Percentiles rank a stretch among this genome's conserved stretches.
Conservation (phyloP, 345 rosid genomes). For the Eutrema japonicum region DNA sequence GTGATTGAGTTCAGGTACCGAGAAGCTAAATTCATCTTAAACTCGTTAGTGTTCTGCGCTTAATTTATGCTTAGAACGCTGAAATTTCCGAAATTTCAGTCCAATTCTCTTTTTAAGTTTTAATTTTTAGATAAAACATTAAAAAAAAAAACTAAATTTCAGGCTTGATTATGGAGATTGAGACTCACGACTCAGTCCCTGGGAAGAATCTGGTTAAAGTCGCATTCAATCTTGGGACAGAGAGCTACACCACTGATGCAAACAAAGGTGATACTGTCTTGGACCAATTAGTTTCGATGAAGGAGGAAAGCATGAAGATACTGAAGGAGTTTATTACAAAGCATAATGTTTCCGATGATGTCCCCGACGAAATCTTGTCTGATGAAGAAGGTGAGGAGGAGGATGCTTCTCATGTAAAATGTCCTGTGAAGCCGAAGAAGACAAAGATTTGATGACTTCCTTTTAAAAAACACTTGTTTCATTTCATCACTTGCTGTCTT, state of each 20-base stretch:
- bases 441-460: constrained; percentile 47
- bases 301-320: constrained; percentile 74
- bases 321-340: constrained; percentile 84
- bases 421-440: constrained; percentile 61
- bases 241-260: constrained; percentile 52
- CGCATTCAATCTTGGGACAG: constrained; percentile 66
- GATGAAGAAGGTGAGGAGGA: constrained; percentile 60
- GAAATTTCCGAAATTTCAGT: not conserved
- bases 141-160: not conserved
- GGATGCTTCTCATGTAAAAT: constrained; percentile 45
- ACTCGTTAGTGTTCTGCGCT: not conserved
- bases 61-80: not conserved
- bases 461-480: not conserved
- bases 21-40: not conserved
- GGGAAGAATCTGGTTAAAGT: constrained; percentile 51
- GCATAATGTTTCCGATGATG: constrained; percentile 77
- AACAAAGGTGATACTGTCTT: constrained; percentile 54
- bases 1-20: not conserved
- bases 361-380: constrained; percentile 70
- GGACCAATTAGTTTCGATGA: constrained; percentile 72
- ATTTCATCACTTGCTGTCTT: not conserved
- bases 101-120: not conserved
- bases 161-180: constrained; percentile 55
- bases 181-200: constrained; percentile 39
- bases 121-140: not conserved